Conservation (phyloP, 768 basidiomycete species). For the Lentinula aciculospora region DNA sequence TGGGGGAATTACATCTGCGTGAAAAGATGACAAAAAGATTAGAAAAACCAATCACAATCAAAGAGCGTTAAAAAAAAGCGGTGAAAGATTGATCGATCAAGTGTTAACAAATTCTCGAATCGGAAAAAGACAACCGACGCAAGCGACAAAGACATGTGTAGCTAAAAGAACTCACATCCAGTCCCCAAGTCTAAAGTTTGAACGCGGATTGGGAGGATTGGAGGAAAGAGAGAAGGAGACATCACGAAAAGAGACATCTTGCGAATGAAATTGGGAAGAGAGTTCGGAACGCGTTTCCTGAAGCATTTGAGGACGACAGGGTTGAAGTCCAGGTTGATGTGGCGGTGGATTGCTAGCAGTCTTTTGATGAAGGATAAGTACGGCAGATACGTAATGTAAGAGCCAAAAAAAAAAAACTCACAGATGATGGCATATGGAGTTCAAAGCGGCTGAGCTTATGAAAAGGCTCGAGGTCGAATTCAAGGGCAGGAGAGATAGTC, state of each 20-base stretch:
- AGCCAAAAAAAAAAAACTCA: background rate
- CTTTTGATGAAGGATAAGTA: background rate
- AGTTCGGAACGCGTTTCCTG: constrained; percentile 9
- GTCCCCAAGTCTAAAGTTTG: constrained; percentile 62
- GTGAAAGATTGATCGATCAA: constrained; percentile 1
- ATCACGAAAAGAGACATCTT: constrained; percentile 13
- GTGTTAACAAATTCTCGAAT: constrained; percentile 5
- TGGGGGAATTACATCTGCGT: constrained; percentile 56
- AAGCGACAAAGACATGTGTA: constrained; percentile 15
- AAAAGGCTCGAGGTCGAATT: constrained; percentile 58
- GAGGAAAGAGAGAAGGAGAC: constrained; percentile 54
- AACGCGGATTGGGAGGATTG: constrained; percentile 68
- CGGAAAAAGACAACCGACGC: constrained; percentile 13
- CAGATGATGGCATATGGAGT: constrained; percentile 13
- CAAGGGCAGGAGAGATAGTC: constrained; percentile 50
- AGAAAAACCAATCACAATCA: background rate
- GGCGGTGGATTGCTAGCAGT: constrained; percentile 6
- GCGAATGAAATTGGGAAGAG: constrained; percentile 13
- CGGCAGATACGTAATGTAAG: constrained; percentile 1
- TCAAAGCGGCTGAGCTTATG: constrained; percentile 45
- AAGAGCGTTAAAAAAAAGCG: background rate
- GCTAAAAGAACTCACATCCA: constrained; percentile 56
- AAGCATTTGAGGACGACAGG: constrained; percentile 10
- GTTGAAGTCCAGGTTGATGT: constrained; percentile 15
- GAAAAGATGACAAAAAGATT: constrained; percentile 1